phyloP scores from a whole-genome alignment of 805 yeast genomes.

The Wickerhamomyces queroliae region DNA sequence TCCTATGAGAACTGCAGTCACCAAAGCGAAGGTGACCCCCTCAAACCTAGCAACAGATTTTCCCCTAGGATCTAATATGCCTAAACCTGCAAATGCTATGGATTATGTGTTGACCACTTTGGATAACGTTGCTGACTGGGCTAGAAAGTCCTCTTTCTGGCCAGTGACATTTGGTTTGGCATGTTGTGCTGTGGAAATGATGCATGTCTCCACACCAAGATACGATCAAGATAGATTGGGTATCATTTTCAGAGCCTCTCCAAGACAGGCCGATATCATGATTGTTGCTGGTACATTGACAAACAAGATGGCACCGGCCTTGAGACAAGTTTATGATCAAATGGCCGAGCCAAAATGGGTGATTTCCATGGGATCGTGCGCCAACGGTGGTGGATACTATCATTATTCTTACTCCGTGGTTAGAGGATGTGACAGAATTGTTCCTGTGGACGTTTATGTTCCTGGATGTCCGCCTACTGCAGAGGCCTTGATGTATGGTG shows the following conservation, averaged over 20 bases:
- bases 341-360: constrained; percentile 97
- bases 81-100: constrained; percentile 48
- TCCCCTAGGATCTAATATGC: constrained; percentile 15
- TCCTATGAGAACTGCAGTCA: constrained; percentile 11
- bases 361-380: constrained; percentile 90
- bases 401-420: constrained; percentile 87
- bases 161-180: constrained; percentile 90
- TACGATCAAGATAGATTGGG: constrained; percentile 92
- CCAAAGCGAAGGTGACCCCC: constrained; percentile 13
- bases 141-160: constrained; percentile 88
- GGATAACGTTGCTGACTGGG: constrained; percentile 86
- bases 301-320: constrained; percentile 90
- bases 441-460: constrained; percentile 86
- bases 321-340: constrained; percentile 89
- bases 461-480: constrained; percentile 94
- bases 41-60: constrained; percentile 14
- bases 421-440: constrained; percentile 83
- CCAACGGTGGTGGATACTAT: constrained; percentile 91
- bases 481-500: constrained; percentile 88
- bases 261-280: constrained; percentile 89
- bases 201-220: constrained; percentile 88
- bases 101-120: constrained; percentile 80
- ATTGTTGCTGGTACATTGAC: constrained; percentile 90
- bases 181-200: constrained; percentile 93
- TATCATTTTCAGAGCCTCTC: constrained; percentile 89